A percentile compares a stretch with the other conserved stretches of the same genome.
These are phyloP conservation scores for Allomyces macrogynus DNA, from an alignment of 192 early-diverging fungal species.

Conservation along the genomic window DNA sequence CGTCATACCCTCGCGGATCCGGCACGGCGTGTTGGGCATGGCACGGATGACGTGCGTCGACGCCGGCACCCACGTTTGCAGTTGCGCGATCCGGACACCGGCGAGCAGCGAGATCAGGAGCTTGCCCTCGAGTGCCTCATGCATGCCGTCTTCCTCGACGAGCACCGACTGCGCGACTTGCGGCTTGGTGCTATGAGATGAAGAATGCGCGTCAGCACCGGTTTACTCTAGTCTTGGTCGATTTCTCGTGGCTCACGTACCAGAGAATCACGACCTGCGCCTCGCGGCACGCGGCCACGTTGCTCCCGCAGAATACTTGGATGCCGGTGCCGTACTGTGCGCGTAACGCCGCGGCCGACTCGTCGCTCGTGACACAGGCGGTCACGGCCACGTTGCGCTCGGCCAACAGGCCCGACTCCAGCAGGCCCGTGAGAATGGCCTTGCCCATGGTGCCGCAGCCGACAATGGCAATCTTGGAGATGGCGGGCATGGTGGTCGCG, in stretches of 20 bases:
- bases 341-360: slow-evolving; percentile 13
- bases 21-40: slow-evolving; percentile 31
- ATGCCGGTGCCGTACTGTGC: slow-evolving; percentile 8
- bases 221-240: not conserved
- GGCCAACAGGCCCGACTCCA: slow-evolving; percentile 9
- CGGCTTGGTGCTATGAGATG: slow-evolving; percentile 24
- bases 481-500: not conserved
- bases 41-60: slow-evolving; percentile 23
- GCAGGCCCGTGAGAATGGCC: slow-evolving; percentile 24
- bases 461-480: slow-evolving; percentile 7
- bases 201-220: not conserved
- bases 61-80: slow-evolving; percentile 22
- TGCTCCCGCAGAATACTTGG: slow-evolving; percentile 11
- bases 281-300: slow-evolving; percentile 16
- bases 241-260: too few relatives aligned
- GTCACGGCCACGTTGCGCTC: slow-evolving; percentile 12
- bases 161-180: slow-evolving; percentile 24
- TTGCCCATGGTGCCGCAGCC: slow-evolving; percentile 34
- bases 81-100: slow-evolving; percentile 23
- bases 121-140: slow-evolving; percentile 19
- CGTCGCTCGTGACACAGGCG: slow-evolving; percentile 20
- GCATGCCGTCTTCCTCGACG: slow-evolving; percentile 14
- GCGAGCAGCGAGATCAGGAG: slow-evolving; percentile 27
- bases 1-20: slow-evolving; percentile 35
- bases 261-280: slow-evolving; percentile 24